Conservation (phyloP, 257 asterid genomes). For the Striga asiatica region DNA sequence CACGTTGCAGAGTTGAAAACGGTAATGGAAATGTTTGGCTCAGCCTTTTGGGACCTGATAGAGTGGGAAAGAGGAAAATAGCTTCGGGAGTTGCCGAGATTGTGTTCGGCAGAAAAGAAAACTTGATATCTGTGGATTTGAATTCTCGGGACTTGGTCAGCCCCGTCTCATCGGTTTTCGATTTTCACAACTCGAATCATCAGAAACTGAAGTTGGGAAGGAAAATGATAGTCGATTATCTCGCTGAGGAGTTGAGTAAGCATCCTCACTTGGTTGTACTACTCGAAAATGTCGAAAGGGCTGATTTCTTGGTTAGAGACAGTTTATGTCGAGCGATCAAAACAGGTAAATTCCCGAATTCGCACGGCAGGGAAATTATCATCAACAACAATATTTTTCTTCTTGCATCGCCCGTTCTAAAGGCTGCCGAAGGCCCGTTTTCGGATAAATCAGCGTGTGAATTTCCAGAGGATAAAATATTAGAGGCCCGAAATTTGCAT, state of each 20-base stretch:
- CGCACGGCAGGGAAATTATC: conserved; percentile 53
- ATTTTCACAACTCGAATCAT: conserved; percentile 24
- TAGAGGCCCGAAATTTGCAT: conserved; percentile 44
- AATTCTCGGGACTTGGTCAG: conserved; percentile 20
- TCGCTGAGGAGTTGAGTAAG: conserved; percentile 65
- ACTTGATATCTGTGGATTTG: conserved; percentile 48
- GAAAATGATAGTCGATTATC: conserved; percentile 55
- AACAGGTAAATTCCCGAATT: conserved; percentile 69
- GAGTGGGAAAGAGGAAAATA: conserved; percentile 64
- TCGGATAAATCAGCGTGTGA: conserved; percentile 21
- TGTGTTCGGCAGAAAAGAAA: conserved; percentile 39
- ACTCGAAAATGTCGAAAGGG: conserved; percentile 68
- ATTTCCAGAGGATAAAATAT: conserved; percentile 54
- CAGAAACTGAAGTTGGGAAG: conserved; percentile 36
- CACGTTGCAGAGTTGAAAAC: conserved; percentile 41
- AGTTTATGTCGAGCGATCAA: conserved; percentile 60
- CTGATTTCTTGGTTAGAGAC: conserved; percentile 55
- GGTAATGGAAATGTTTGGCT: conserved; percentile 71
- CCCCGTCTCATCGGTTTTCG: conserved; percentile 30
- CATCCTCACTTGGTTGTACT: conserved; percentile 54
- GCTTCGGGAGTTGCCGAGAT: conserved; percentile 62
- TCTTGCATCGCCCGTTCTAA: conserved; percentile 32
- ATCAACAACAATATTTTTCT: conserved; percentile 50
- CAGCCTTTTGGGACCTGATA: conserved; percentile 77
- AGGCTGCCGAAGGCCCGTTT: conserved; percentile 19